Evolutionary conservation across 2,329 filamentous ascomycete species (phyloP).

Genomic region (Ascocoryne sarcoides): DNA sequence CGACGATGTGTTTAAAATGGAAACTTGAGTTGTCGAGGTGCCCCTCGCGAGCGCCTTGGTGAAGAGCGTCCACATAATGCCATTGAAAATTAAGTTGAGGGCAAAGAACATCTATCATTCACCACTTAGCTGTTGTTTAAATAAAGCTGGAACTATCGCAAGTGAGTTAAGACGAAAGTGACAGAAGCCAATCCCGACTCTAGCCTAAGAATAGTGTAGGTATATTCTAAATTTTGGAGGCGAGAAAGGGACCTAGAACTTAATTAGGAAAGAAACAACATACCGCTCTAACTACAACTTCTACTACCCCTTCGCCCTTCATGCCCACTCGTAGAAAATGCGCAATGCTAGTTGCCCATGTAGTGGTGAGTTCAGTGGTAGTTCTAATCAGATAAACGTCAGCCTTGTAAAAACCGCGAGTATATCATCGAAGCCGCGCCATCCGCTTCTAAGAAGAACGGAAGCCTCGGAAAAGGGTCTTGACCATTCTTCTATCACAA

Average conservation of each 20-base stretch:
- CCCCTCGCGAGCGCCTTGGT: slow-evolving; percentile 68
- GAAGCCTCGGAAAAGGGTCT: no score
- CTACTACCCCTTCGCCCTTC: slow-evolving; percentile 38
- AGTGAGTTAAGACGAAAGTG: no score
- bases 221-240: no score
- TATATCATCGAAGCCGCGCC: no score
- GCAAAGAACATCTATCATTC: slow-evolving; percentile 55
- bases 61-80: slow-evolving; percentile 72
- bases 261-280: slow-evolving; percentile 24
- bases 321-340: slow-evolving; percentile 35
- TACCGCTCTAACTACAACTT: slow-evolving; percentile 42
- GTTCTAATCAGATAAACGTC: slow-evolving; percentile 35
- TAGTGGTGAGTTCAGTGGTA: slow-evolving; percentile 46
- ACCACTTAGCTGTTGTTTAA: no score
- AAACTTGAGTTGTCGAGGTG: slow-evolving; percentile 68
- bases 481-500: no score
- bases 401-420: no score
- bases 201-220: no score
- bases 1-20: slow-evolving; percentile 71
- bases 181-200: no score
- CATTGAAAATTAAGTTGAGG: slow-evolving; percentile 39
- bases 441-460: no score
- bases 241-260: no score
- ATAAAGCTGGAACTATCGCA: no score
- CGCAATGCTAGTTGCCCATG: slow-evolving; percentile 39